Evolutionary conservation across 106 monocot genomes (phyloP).

Genomic region (Dendrobium catenatum): DNA sequence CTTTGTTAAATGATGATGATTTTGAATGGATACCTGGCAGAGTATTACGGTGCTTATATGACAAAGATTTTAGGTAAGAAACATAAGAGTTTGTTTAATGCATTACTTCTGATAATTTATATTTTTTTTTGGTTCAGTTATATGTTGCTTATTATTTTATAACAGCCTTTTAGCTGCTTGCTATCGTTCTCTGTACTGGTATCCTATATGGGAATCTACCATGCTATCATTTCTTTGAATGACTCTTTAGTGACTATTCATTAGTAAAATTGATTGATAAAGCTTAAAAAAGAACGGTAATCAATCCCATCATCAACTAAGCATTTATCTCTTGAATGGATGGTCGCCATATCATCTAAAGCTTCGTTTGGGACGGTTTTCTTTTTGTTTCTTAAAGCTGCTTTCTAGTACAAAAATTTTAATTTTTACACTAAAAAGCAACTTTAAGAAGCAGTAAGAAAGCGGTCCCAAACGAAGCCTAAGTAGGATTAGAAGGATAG

Average conservation of each 20-base stretch:
- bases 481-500: neutral
- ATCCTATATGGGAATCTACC: no score
- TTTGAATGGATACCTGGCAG: slow-evolving; percentile 95
- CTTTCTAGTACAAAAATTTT: no score
- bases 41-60: slow-evolving; percentile 94
- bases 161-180: neutral
- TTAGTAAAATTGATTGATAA: neutral
- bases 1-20: slow-evolving; percentile 32
- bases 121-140: neutral
- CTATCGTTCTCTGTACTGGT: no score
- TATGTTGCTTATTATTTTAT: neutral
- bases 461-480: no score
- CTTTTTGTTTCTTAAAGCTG: no score
- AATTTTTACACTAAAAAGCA: no score
- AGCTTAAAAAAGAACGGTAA: neutral
- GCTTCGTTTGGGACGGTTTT: no score
- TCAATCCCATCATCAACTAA: neutral
- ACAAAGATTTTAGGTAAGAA: slow-evolving; percentile 91
- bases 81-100: neutral
- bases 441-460: no score
- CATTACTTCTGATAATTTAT: neutral
- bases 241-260: neutral
- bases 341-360: neutral
- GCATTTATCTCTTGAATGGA: neutral
- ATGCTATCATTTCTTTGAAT: no score